Evolutionary conservation across 768 basidiomycete genomes (phyloP).

Genomic region (Paxillus rubicundulus): DNA sequence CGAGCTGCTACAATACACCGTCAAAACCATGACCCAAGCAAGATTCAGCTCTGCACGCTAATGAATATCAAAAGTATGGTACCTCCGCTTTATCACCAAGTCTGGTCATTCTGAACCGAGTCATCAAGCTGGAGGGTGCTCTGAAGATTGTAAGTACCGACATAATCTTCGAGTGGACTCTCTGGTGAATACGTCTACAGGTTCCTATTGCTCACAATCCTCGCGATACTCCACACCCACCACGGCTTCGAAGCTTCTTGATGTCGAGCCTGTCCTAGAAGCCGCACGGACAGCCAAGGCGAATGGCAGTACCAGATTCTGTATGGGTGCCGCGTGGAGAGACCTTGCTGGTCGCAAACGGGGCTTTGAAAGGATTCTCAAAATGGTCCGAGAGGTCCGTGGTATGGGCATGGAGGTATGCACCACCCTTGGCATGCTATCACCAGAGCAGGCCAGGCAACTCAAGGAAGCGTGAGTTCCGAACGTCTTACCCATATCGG

Average conservation of each 20-base stretch:
- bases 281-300: slow-evolving; percentile 92
- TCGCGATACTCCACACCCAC: slow-evolving; percentile 90
- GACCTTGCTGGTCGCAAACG: slow-evolving; percentile 90
- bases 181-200: slow-evolving; percentile 36
- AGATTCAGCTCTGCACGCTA: slow-evolving; percentile 94
- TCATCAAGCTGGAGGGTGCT: slow-evolving; percentile 82
- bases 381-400: slow-evolving; percentile 88
- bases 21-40: slow-evolving; percentile 79
- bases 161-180: slow-evolving; percentile 2
- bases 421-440: slow-evolving; percentile 96
- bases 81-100: slow-evolving; percentile 24
- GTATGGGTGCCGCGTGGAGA: slow-evolving; percentile 99
- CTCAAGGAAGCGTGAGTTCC: slow-evolving; percentile 85
- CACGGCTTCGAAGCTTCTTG: slow-evolving; percentile 81
- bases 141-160: slow-evolving; percentile 78
- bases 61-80: slow-evolving; percentile 98
- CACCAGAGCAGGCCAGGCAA: slow-evolving; percentile 86
- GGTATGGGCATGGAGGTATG: slow-evolving; percentile 99
- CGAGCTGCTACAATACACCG: slow-evolving; percentile 83
- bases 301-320: slow-evolving; percentile 96
- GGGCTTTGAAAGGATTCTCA: slow-evolving; percentile 88
- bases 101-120: slow-evolving; percentile 6
- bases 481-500: neutral
- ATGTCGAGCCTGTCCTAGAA: slow-evolving; percentile 88
- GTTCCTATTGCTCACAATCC: slow-evolving; percentile 97